Percentiles rank a stretch among this genome's conserved stretches.
These are phyloP conservation scores for Brettanomyces anomalus DNA, from an alignment of 805 yeast species.

Conservation along the genomic window DNA sequence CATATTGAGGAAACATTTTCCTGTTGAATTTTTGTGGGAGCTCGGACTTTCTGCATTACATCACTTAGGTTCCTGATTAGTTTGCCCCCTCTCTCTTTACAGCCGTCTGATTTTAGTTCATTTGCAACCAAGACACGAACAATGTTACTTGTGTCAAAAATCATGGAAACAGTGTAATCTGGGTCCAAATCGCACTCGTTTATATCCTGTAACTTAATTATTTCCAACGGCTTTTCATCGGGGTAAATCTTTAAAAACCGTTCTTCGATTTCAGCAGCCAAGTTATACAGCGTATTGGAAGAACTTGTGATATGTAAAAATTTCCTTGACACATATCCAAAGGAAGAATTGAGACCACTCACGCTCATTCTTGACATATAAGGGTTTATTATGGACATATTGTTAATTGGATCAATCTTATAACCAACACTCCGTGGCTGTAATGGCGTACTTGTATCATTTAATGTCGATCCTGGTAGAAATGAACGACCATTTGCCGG, in stretches of 20 bases:
- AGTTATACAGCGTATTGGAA: constrained; percentile 34
- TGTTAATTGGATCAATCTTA: background rate
- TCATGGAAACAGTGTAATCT: constrained; percentile 57
- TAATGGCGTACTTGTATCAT: constrained; percentile 22
- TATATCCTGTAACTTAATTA: constrained; percentile 57
- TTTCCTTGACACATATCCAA: constrained; percentile 23
- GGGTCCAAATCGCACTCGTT: constrained; percentile 73
- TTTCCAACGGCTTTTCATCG: constrained; percentile 41
- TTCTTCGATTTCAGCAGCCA: constrained; percentile 44
- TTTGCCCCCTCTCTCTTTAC: constrained; percentile 9
- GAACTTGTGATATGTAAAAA: constrained; percentile 58
- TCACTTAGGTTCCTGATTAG: constrained; percentile 17
- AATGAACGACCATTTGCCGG: background rate
- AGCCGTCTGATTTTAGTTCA: constrained; percentile 22
- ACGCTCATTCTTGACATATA: background rate
- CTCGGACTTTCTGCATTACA: constrained; percentile 25
- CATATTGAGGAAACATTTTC: constrained; percentile 13
- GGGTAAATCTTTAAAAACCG: constrained; percentile 63
- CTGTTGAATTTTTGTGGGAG: constrained; percentile 12
- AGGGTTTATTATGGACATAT: background rate
- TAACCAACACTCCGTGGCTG: background rate
- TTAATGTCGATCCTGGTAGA: constrained; percentile 6
- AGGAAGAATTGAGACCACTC: background rate
- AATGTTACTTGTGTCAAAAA: constrained; percentile 43
- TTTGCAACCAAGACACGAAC: constrained; percentile 36